Conservation (phyloP, 2,329 filamentous ascomycete species). For the Venturia pyrina region DNA sequence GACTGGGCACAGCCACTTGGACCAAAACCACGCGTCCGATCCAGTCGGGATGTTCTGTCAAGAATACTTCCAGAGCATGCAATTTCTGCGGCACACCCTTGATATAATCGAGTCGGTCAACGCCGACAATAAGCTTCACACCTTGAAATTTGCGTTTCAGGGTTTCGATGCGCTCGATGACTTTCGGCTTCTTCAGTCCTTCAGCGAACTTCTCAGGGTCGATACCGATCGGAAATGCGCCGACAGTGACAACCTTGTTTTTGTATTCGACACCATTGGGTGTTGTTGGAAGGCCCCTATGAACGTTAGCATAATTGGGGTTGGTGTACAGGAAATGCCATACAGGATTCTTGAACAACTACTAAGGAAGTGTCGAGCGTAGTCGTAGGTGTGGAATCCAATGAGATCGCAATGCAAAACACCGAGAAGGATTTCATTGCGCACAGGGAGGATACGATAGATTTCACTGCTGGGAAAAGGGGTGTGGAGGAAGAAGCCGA, state of each 20-base stretch:
- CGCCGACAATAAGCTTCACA: conserved; percentile 91
- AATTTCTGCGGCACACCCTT: conserved; percentile 97
- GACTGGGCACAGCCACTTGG: conserved; percentile 87
- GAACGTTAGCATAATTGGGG: background rate
- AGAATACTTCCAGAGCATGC: conserved; percentile 90
- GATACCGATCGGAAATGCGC: conserved; percentile 95
- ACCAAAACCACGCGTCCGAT: conserved; percentile 95
- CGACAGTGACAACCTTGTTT: conserved; percentile 79
- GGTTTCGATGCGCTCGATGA: conserved; percentile 76
- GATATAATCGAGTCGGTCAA: conserved; percentile 96
- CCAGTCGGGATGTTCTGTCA: conserved; percentile 96
- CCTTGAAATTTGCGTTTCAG: conserved; percentile 88
- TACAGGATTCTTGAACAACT: conserved; percentile 89
- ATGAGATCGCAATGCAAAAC: conserved; percentile 90
- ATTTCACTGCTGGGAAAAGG: conserved; percentile 96
- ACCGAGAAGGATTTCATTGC: conserved; percentile 77
- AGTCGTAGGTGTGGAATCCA: conserved; percentile 98
- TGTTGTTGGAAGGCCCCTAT: conserved; percentile 60
- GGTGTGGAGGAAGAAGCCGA: conserved; percentile 96
- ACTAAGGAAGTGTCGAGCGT: conserved; percentile 94
- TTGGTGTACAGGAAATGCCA: conserved; percentile 20
- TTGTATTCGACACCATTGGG: conserved; percentile 90
- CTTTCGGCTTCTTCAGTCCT: conserved; percentile 72
- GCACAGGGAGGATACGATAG: conserved; percentile 87
- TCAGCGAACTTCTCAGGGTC: conserved; percentile 95